Evolutionary conservation across 768 basidiomycete species (phyloP), one percentile per base, ranked within the genome.

Genomic region (Dendrothele bispora): DNA sequence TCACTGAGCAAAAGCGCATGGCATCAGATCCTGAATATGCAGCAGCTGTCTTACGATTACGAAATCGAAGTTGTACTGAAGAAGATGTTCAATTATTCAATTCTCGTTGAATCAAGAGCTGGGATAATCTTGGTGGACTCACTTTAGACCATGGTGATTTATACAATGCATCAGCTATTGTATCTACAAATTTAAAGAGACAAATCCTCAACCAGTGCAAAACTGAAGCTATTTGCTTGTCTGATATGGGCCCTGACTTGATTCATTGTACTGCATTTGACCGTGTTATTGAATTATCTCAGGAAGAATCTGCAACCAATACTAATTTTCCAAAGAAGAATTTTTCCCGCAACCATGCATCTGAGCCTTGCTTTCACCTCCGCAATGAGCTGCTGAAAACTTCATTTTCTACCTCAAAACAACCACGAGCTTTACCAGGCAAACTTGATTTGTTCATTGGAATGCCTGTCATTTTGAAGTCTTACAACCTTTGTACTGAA

Each of bases 371-470:
- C 5, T 5, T 29, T 24, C 12, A 45, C 25, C 12, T 7, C 26
- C 12, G 30, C 5, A 7, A 11, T 37, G 6, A n/a, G 10, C 30
- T 22, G 3, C 5, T 35, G 25, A 25, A 45, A 29, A 24, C 26
- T 34, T 18, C 18, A 45, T 11, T 6, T 18, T 52, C 51, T 25
- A 18, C 27, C 5, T 14, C 39, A 3, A 49, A 43, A 25, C 28
- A 41, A 21, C 32, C 47, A 15, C 17, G 54, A 25, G 37, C 48
- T 15, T 43, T 63, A 0, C 65, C 64, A 17, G 54, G 59, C 2
- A 43, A 48, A 36, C 17, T 68, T 15, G 50, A 53, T 0, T 18
- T 69, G 1, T 64, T 50, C 50, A 48, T 41, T n/a, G 39, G 39
- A 6, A 40, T 40, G 39, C 39, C 39, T 40, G 39, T 40, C 7